Conservation (phyloP, 169 alveolate species). For the Neospora caninum region DNA sequence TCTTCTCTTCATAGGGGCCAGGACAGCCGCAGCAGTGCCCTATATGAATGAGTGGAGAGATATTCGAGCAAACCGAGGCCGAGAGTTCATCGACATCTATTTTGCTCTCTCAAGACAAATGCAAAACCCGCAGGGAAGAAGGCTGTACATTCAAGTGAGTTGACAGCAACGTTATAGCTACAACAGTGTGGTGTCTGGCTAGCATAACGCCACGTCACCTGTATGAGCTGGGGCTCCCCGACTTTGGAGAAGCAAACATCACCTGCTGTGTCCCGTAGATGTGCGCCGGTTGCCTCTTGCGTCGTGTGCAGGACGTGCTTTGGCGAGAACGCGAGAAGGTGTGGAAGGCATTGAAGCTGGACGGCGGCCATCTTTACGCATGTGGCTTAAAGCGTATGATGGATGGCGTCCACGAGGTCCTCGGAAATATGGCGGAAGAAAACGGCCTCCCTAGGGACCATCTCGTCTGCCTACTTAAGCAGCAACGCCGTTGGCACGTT, state of each 20-base stretch:
- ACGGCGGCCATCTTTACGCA: conserved; percentile 66
- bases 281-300: not conserved
- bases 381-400: conserved; percentile 71
- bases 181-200: not conserved
- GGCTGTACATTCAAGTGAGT: conserved; percentile 10
- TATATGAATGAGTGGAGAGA: conserved; percentile 25
- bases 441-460: not conserved
- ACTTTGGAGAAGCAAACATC: not conserved
- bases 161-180: not conserved
- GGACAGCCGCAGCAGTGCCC: conserved; percentile 22
- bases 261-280: not conserved
- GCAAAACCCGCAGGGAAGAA: not conserved
- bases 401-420: conserved; percentile 23
- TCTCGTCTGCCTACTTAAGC: not conserved
- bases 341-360: conserved; percentile 18
- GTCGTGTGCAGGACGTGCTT: not conserved
- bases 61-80: not conserved
- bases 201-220: not conserved
- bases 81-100: not conserved
- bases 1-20: conserved; percentile 25
- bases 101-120: conserved; percentile 1
- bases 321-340: conserved; percentile 32
- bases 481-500: conserved; percentile 46
- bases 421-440: not conserved
- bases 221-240: not conserved